Base-by-base conservation (phyloP, 2,329 filamentous ascomycete genomes). In the Cercospora brassicicola region DNA sequence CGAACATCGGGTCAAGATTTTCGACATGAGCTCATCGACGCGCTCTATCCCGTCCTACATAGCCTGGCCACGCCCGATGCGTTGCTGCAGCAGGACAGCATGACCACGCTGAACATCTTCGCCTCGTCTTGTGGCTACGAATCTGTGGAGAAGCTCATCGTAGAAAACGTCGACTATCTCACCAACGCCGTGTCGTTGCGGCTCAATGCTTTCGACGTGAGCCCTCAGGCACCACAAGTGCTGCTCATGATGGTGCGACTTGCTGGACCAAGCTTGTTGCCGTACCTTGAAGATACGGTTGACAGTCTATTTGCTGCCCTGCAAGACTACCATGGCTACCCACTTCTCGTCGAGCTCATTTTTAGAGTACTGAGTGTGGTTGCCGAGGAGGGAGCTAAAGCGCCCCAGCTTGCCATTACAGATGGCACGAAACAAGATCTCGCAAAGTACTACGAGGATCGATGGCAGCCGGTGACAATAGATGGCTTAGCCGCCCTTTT, bases 301-400 rank as follows among this genome's bases (percentile, higher is more conserved):
- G 91, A 90, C 4, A 94, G 92, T 0, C 93, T 99, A 45, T 98
- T 99, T 78, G 91, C 91, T 0, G 93, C 94, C 0, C 82, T 99
- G n/a, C 93, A 97, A 73, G 92, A 93, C 75, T 99, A 95, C 74
- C 95, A 99, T 75, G 95, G 95, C 1, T 98, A 99, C 77, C 89
- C 93, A 0, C 82, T 86, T 18, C 89, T 99, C 66, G 94, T 96
- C 0, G 93, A 97, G 76, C 87, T 89, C 56, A 83, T 99, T 5
- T 99, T 98, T 77, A 83, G 87, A 1, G 93, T 96, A 0, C 82
- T 99, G 4, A 89, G 88, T 64, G 91, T 93, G 68, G 88, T 98
- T 66, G 92, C 95, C 10, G 88, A 92, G 63, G 92, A 97, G 80
- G 92, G 92, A 3, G 87, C 89, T 10, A 90, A 88, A 70, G 80